These are phyloP conservation scores for Paramecium caudatum DNA, from an alignment of 73 alveolate genomes.

Conservation along the genomic window DNA sequence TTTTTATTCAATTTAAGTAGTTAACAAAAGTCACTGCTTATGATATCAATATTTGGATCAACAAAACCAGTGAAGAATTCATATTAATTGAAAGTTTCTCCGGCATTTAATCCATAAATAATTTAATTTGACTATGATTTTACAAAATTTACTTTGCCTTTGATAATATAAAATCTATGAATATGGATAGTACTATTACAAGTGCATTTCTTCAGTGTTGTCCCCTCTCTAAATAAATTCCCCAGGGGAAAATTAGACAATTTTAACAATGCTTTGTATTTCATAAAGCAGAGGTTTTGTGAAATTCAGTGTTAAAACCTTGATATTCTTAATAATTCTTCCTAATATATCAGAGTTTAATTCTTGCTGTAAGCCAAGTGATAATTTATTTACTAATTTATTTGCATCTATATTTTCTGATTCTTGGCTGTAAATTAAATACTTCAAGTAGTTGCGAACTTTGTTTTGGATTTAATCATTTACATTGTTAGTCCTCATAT, in stretches of 20 bases:
- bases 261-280: not conserved
- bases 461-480: slow-evolving; percentile 79
- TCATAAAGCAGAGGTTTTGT: not conserved
- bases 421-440: slow-evolving; percentile 8
- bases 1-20: not conserved
- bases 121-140: not conserved
- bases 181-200: not conserved
- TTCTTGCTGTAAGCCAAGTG: not conserved
- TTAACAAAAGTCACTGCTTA: slow-evolving; percentile 36
- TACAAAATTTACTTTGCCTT: not conserved
- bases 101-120: slow-evolving; percentile 1
- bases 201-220: not conserved
- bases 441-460: slow-evolving; percentile 81
- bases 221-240: slow-evolving; percentile 35
- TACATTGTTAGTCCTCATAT: slow-evolving; percentile 78
- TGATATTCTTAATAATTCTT: not conserved
- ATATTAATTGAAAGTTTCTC: slow-evolving; percentile 21
- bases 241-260: slow-evolving; percentile 30
- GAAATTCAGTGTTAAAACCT: not conserved
- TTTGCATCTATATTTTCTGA: slow-evolving; percentile 2
- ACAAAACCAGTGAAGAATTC: slow-evolving; percentile 27
- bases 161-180: not conserved
- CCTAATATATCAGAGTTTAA: not conserved
- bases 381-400: slow-evolving; percentile 24
- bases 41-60: not conserved